Base-by-base conservation (phyloP, 768 basidiomycete genomes). In the Austroboletus festivus region DNA sequence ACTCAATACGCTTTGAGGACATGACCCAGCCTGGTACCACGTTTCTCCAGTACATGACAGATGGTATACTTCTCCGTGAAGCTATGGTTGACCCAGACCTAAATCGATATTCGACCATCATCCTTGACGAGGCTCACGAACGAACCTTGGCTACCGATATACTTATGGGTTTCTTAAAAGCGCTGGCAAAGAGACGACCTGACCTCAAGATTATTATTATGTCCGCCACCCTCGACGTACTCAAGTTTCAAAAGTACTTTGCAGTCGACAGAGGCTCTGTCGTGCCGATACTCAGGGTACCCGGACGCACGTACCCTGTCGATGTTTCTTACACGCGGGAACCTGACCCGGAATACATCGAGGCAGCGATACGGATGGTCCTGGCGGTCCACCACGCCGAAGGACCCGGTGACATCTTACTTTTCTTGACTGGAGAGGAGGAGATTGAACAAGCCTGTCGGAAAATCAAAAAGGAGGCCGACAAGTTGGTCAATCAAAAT, bases 21-120 rank as follows among this genome's bases (percentile, higher is more conserved):
- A 68, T 67, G 65, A 67, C 65, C 12, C 65, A 67, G 87, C 93
- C 89, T 88, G 95, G 37, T 80, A 90, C 57, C 73, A 98, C 96
- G 0, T 96, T 99, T 70, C 76, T 99, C 54, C 97, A 96, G 67
- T 98, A 99, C 73, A 96, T 98, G 94, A 99, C 96, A 15, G 96
- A 99, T 59, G 96, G 94, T 80, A 96, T 97, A 93, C 83, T 92
- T 47, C 81, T 95, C 16, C 85, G 93, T 18, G 93, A 96, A 72
- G 93, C 93, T 5, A 99, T 97, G 94, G 90, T 94, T 69, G 95
- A 98, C 68, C 87, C 91, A 9, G 78, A 81, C n/a, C 80, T 98
- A 33, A 74, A 78, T 22, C 83, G 93, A 4, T 99, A 99, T 68
- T 95, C 92, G n/a, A 97, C 95, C 19, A 93, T 99, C 70, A 98